These are phyloP conservation scores for Craspedostauros australis DNA, from an alignment of 108 stramenopile species.

Conservation along the genomic window DNA sequence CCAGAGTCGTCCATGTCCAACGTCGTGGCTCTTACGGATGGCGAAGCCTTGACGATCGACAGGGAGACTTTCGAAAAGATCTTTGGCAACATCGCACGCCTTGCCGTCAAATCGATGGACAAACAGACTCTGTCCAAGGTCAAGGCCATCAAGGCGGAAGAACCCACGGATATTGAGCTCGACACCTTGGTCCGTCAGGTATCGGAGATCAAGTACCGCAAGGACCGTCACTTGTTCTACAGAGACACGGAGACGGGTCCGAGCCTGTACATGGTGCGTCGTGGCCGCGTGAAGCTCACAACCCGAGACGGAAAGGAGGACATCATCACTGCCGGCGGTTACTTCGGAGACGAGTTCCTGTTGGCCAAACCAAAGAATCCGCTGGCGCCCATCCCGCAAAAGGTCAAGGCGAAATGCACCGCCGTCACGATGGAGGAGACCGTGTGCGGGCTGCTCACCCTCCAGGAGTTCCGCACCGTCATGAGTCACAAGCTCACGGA, in stretches of 20 bases:
- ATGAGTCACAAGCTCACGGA: constrained; percentile 2
- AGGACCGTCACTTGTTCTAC: too few species aligned
- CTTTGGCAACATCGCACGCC: constrained; percentile 34
- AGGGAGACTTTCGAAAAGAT: constrained; percentile 42
- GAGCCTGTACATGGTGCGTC: constrained; percentile 15
- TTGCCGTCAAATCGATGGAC: constrained; percentile 28
- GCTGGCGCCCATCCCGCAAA: too few species aligned
- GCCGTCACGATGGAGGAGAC: constrained; percentile 1
- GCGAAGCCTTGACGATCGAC: constrained; percentile 34
- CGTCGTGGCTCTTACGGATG: constrained; percentile 12
- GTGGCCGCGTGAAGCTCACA: constrained; percentile 7
- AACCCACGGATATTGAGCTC: constrained; percentile 39
- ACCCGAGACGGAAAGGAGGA: constrained; percentile 3
- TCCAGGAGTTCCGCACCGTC: background rate
- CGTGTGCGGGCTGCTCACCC: constrained; percentile 6
- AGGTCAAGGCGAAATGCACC: background rate
- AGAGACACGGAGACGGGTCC: background rate
- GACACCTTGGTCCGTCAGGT: constrained; percentile 46
- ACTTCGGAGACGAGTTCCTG: constrained; percentile 18
- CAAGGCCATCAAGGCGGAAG: constrained; percentile 8
- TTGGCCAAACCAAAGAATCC: background rate
- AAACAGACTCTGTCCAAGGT: constrained; percentile 46
- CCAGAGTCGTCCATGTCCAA: constrained; percentile 1
- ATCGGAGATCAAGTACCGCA: constrained; percentile 35
- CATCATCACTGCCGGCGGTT: constrained; percentile 9